Base-by-base conservation (phyloP, 192 early-diverging fungal genomes). In the Entomortierella lignicola region DNA sequence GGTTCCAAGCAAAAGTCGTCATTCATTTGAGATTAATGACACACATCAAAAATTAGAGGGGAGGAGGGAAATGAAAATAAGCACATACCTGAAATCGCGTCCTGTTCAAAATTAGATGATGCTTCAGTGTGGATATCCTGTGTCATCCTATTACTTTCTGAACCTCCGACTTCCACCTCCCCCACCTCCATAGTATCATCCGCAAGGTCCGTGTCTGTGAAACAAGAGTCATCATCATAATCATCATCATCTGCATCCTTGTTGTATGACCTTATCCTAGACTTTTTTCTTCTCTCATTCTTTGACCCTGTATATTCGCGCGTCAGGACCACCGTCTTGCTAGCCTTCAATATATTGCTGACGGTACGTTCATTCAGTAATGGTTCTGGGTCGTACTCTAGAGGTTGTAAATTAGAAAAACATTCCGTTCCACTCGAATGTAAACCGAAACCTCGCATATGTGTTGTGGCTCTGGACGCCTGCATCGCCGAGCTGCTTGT, bases 381-480 rank as follows among this genome's bases (percentile, higher is more conserved):
- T 23, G 83, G 85, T 56, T 85, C 85, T 2, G 72, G 67, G 23
- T 86, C 85, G 58, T 82, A 72, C 37, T 89, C 87, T 25, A 89
- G 75, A 13, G 82, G 77, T 32, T 85, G 81, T 13, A 89, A 63
- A 15, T 80, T 77, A 42, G 85, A 81, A 66, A 87, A 87, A 60
- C 86, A 87, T 29, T 81, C 72, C 1, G 72, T 75, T 0, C 65
- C 72, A 29, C 54, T 68, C 20, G 64, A 61, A 21, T 67, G 64
- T 7, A 63, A n/a, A 50, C 65, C 29, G 52, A 63, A 57, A 21
- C 41, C 65, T 62, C 71, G 34, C 25, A 56, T 42, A 41, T 60
- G 48, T 51, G 41, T 37, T 23, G 55, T 26, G 62, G 60, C 51
- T 4, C 55, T 42, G 26, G 57, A 60, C 1, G 31, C 30, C 30